Evolutionary conservation across 2,329 filamentous ascomycete genomes (phyloP).

Genomic region (Venturia aucupariae): DNA sequence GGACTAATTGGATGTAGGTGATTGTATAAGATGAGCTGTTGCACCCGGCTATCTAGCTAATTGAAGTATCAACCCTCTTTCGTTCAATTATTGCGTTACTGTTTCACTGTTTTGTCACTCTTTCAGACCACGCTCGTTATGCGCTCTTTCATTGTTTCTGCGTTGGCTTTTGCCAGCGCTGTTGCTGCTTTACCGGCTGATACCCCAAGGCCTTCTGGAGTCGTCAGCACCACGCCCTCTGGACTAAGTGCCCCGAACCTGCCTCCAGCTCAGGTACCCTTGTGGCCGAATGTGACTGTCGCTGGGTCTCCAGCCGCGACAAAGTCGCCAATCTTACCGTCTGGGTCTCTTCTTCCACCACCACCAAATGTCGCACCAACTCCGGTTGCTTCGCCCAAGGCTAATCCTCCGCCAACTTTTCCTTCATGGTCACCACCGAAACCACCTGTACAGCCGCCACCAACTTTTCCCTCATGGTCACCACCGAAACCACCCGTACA

Average conservation of each 20-base stretch:
- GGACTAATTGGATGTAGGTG: not conserved
- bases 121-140: not conserved
- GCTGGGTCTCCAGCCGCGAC: not conserved
- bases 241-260: not conserved
- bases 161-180: not conserved
- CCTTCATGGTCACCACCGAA: not conserved
- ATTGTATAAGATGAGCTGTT: not conserved
- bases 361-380: not conserved
- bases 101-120: not conserved
- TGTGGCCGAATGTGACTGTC: not conserved
- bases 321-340: not conserved
- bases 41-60: not conserved
- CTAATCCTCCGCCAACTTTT: not conserved
- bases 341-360: not conserved
- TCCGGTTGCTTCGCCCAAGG: no score
- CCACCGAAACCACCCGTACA: no score
- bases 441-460: no score
- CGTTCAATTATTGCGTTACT: not conserved
- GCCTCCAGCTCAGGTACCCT: not conserved
- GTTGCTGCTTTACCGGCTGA: not conserved
- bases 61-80: not conserved
- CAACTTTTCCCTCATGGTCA: not conserved
- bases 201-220: not conserved
- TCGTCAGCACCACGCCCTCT: not conserved
- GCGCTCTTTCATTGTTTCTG: not conserved